phyloP scores from a whole-genome alignment of 2,329 filamentous ascomycete species.

The Beauveria sp. region DNA sequence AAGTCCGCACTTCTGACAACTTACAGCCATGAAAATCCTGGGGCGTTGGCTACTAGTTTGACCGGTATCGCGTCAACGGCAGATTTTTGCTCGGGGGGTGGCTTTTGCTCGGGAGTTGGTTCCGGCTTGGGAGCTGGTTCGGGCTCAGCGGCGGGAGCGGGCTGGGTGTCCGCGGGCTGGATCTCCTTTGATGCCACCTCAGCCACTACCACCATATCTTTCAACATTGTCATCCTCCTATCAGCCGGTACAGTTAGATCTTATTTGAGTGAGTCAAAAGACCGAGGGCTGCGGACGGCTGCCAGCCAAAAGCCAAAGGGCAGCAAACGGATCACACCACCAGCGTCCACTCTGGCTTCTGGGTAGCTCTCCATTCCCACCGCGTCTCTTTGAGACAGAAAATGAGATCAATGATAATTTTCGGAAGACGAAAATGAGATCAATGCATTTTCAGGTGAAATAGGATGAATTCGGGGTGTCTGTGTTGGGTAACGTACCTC shows the following conservation, averaged over 20 bases:
- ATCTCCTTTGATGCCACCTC: neutral
- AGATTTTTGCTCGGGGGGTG: neutral
- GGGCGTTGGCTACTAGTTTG: neutral
- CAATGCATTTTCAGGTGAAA: neutral
- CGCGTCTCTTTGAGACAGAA: neutral
- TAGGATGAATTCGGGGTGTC: neutral
- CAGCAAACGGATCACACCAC: neutral
- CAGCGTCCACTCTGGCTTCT: neutral
- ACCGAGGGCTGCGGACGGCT: neutral
- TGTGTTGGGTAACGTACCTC: neutral
- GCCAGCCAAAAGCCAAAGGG: too few relatives aligned
- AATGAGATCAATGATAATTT: neutral
- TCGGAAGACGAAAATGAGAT: neutral
- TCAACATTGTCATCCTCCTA: neutral
- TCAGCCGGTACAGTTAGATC: neutral
- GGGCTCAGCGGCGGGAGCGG: neutral
- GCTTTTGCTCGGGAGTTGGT: neutral
- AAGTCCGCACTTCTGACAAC: neutral
- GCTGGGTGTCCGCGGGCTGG: neutral
- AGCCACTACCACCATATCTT: neutral
- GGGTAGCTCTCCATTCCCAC: neutral
- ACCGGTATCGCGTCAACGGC: neutral
- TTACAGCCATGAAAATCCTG: conserved; percentile 31
- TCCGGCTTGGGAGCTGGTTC: neutral
- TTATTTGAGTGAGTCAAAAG: neutral